Percentiles rank a stretch among this genome's conserved stretches.
Conservation (phyloP, 192 early-diverging fungal genomes). For the Coemansia sp. region DNA sequence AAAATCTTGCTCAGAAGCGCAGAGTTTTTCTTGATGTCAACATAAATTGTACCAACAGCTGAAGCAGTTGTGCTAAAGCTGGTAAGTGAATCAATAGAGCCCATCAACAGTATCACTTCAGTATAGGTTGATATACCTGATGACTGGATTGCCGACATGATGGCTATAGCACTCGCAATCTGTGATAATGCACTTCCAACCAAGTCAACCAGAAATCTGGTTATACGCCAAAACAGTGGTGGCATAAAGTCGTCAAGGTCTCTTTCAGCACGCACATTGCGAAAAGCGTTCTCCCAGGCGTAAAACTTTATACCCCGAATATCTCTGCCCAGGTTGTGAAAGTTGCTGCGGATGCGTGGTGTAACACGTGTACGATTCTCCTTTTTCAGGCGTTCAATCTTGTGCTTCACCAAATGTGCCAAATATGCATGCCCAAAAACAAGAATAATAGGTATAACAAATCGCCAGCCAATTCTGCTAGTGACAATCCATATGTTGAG, state of each 20-base stretch:
- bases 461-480: constrained; percentile 28
- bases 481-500: constrained; percentile 26
- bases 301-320: constrained; percentile 68
- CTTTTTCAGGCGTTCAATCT: constrained; percentile 2
- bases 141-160: constrained; percentile 57
- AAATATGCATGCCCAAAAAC: constrained; percentile 9
- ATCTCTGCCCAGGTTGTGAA: constrained; percentile 33
- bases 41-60: background rate
- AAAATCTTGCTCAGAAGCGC: constrained; percentile 8
- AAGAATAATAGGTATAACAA: constrained; percentile 26
- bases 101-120: constrained; percentile 15
- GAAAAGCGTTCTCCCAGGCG: constrained; percentile 56
- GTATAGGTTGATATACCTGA: constrained; percentile 16
- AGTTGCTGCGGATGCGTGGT: constrained; percentile 8
- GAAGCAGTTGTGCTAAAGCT: constrained; percentile 6
- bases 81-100: constrained; percentile 25
- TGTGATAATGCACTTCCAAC: constrained; percentile 48
- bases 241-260: constrained; percentile 17
- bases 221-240: constrained; percentile 27
- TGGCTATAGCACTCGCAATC: constrained; percentile 58
- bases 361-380: background rate
- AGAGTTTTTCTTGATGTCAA: background rate
- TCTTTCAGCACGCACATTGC: background rate
- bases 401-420: constrained; percentile 2
- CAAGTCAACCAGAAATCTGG: constrained; percentile 15